A percentile compares a stretch with the other conserved stretches of the same genome.
These are phyloP conservation scores for Quercus robur DNA, from an alignment of 306 rosid genomes.

Conservation along the genomic window DNA sequence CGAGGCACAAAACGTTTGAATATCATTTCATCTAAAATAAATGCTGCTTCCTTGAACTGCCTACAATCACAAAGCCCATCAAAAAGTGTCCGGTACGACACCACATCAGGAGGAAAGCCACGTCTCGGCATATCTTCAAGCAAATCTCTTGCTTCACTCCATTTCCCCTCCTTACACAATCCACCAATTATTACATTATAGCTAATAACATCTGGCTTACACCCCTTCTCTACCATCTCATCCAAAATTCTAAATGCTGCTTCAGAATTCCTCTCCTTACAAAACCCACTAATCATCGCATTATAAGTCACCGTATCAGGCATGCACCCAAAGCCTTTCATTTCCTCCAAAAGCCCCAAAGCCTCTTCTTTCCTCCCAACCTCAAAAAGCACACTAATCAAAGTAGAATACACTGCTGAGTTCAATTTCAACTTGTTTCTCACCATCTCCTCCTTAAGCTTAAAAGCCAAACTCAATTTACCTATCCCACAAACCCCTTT, in stretches of 20 bases:
- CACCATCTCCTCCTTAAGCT: slow-evolving; percentile 67
- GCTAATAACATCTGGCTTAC: slow-evolving; percentile 55
- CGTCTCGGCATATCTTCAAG: slow-evolving; percentile 71
- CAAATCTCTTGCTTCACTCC: slow-evolving; percentile 64
- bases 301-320: slow-evolving; percentile 65
- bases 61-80: slow-evolving; percentile 48
- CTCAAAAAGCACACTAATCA: slow-evolving; percentile 47
- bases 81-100: slow-evolving; percentile 58
- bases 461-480: slow-evolving; percentile 43
- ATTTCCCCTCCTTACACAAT: slow-evolving; percentile 54
- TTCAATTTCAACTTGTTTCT: slow-evolving; percentile 38
- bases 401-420: slow-evolving; percentile 46
- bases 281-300: slow-evolving; percentile 59
- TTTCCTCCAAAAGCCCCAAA: slow-evolving; percentile 45
- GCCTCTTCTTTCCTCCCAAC: slow-evolving; percentile 59
- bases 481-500: slow-evolving; percentile 55
- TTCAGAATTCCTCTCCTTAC: slow-evolving; percentile 53
- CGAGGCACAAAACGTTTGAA: slow-evolving; percentile 56
- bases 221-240: slow-evolving; percentile 46
- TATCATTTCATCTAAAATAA: slow-evolving; percentile 68
- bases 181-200: slow-evolving; percentile 60
- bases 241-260: slow-evolving; percentile 54
- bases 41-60: slow-evolving; percentile 56
- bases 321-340: slow-evolving; percentile 46
- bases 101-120: slow-evolving; percentile 45